Conservation (phyloP, 1,139 yeast species). For the Blastobotrys petasosporus region DNA sequence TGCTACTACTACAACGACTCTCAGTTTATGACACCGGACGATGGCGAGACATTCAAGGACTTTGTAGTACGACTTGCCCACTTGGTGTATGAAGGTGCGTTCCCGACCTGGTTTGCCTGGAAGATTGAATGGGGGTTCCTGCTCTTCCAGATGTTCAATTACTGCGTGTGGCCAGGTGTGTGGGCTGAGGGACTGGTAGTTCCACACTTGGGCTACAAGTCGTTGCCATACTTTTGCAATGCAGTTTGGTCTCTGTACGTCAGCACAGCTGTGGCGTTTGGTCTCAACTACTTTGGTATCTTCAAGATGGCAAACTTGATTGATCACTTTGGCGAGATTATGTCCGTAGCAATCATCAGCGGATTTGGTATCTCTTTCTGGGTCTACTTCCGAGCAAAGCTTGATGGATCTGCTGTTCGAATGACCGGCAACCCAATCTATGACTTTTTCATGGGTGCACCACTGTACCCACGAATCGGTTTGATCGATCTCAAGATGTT, state of each 20-base stretch:
- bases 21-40: conserved; percentile 59
- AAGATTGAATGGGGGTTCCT: conserved; percentile 64
- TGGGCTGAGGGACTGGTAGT: conserved; percentile 95
- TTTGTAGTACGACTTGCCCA: conserved; percentile 46
- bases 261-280: conserved; percentile 51
- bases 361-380: conserved; percentile 70
- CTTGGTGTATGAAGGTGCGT: conserved; percentile 50
- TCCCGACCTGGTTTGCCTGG: conserved; percentile 67
- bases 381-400: conserved; percentile 52
- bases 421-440: conserved; percentile 89
- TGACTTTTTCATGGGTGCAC: conserved; percentile 96
- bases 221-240: conserved; percentile 88
- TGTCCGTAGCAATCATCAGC: conserved; percentile 80
- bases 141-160: conserved; percentile 64
- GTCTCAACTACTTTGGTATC: conserved; percentile 64
- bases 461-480: conserved; percentile 92
- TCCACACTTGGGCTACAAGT: conserved; percentile 67
- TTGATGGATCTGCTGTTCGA: conserved; percentile 53
- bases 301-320: conserved; percentile 68
- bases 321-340: conserved; percentile 82
- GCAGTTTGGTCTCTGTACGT: conserved; percentile 81
- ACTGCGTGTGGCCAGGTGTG: conserved; percentile 86
- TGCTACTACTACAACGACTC: conserved; percentile 78
- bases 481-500: conserved; percentile 91
- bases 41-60: conserved; percentile 51